Conservation (phyloP, 148 eudicot species). For the Diospyros lotus region DNA sequence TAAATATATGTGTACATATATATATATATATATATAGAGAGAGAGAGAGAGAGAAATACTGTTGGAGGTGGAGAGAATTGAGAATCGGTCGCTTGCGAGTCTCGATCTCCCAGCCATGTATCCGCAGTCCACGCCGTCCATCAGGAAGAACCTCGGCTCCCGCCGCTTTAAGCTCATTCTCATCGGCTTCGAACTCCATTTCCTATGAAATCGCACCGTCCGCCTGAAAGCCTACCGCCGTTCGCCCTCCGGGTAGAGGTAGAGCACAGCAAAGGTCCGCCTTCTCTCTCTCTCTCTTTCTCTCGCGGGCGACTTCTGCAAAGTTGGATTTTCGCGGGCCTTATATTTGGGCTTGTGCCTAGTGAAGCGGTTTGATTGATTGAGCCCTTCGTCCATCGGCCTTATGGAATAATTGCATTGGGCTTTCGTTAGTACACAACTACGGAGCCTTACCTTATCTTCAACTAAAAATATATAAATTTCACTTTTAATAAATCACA, state of each 20-base stretch:
- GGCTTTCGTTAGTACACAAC: too few species aligned
- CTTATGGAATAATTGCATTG: not conserved
- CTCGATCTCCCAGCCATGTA: constrained; percentile 90
- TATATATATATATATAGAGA: constrained; percentile 8
- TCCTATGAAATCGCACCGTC: not conserved
- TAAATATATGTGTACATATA: too few species aligned
- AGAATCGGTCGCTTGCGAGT: constrained; percentile 63
- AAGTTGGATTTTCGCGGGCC: not conserved
- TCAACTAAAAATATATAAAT: too few species aligned
- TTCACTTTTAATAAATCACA: too few species aligned
- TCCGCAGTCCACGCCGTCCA: constrained; percentile 64
- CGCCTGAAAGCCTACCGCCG: not conserved
- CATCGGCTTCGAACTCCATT: constrained; percentile 55
- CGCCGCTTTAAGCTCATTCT: constrained; percentile 53
- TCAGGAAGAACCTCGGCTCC: constrained; percentile 62
- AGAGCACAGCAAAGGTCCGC: not conserved
- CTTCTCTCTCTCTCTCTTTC: not conserved
- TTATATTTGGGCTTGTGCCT: not conserved
- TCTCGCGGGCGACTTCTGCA: not conserved
- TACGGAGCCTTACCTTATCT: too few species aligned
- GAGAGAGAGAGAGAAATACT: constrained; percentile 34
- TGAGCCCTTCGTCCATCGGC: not conserved
- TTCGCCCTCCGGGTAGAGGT: not conserved
- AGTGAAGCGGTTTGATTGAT: not conserved
- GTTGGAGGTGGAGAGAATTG: constrained; percentile 45